Evolutionary conservation across 345 rosid species (phyloP).

Genomic region (Raphanus sativus): DNA sequence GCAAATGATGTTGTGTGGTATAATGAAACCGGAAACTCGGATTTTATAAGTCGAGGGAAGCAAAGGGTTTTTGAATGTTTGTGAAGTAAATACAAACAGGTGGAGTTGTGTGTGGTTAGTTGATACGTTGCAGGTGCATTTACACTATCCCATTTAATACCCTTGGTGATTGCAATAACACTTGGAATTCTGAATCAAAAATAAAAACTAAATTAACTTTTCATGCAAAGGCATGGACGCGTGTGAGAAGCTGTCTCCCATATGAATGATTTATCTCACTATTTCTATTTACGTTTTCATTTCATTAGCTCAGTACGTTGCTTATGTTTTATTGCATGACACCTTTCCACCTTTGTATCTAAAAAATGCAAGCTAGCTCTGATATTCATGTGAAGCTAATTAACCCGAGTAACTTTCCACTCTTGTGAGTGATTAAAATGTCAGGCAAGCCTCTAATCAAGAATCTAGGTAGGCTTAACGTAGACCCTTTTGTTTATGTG

Average conservation of each 20-base stretch:
- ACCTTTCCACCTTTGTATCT: slow-evolving; percentile 24
- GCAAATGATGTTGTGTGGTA: slow-evolving; percentile 5
- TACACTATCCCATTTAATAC: slow-evolving; percentile 38
- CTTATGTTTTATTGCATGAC: slow-evolving; percentile 18
- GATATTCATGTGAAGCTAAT: slow-evolving; percentile 14
- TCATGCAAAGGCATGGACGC: slow-evolving; percentile 36
- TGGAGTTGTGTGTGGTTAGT: slow-evolving; percentile 68
- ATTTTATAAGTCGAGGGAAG: slow-evolving; percentile 33
- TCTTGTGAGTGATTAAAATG: neutral
- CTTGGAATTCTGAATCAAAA: slow-evolving; percentile 14
- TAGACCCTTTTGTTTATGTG: slow-evolving; percentile 29
- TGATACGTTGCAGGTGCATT: slow-evolving; percentile 74
- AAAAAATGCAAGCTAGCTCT: slow-evolving; percentile 1
- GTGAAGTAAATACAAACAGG: slow-evolving; percentile 65
- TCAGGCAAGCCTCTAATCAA: slow-evolving; percentile 11
- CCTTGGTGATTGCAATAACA: slow-evolving; percentile 26
- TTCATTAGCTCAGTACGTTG: slow-evolving; percentile 9
- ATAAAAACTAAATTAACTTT: neutral
- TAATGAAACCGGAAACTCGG: slow-evolving; percentile 16
- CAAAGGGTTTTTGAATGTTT: slow-evolving; percentile 22
- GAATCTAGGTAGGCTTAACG: slow-evolving; percentile 32
- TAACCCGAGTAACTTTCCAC: slow-evolving; percentile 14
- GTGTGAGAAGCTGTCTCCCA: slow-evolving; percentile 31
- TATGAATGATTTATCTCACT: slow-evolving; percentile 14
- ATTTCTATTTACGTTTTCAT: slow-evolving; percentile 21